These are phyloP conservation scores for Pelargonium cotyledonis DNA, from an alignment of 441 rosid genomes.

Conservation along the genomic window DNA sequence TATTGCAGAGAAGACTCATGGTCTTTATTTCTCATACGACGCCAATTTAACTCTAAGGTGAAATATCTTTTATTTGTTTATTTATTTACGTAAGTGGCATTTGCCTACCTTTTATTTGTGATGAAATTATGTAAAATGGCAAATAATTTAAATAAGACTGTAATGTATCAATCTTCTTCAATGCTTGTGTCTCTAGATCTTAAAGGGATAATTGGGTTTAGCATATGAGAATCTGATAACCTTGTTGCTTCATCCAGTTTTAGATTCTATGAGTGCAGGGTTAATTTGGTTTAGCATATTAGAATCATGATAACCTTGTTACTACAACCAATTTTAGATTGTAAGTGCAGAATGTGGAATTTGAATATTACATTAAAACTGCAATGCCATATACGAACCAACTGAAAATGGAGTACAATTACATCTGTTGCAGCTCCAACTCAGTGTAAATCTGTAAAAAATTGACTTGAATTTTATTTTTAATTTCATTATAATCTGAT, in stretches of 20 bases:
- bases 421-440: not conserved
- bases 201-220: not conserved
- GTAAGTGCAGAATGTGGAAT: not conserved
- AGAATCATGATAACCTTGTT: not conserved
- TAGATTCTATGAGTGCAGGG: not conserved
- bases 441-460: not conserved
- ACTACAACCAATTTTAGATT: not conserved
- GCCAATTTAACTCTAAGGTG: conserved; percentile 88
- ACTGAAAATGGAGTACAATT: not conserved
- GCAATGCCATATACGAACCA: not conserved
- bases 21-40: conserved; percentile 89
- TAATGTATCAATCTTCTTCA: not conserved
- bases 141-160: not conserved
- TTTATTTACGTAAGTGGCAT: not conserved
- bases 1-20: conserved; percentile 57
- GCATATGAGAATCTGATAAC: not conserved
- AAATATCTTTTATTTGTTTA: conserved; percentile 3
- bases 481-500: not conserved
- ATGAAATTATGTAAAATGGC: not conserved
- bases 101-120: not conserved
- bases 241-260: not conserved
- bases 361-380: not conserved
- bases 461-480: not conserved
- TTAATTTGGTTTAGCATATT: not conserved
- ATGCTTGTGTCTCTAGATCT: not conserved